These are phyloP conservation scores for Sanghuangporus sanghuang DNA, from an alignment of 1,284 basidiomycete genomes.

Conservation along the genomic window DNA sequence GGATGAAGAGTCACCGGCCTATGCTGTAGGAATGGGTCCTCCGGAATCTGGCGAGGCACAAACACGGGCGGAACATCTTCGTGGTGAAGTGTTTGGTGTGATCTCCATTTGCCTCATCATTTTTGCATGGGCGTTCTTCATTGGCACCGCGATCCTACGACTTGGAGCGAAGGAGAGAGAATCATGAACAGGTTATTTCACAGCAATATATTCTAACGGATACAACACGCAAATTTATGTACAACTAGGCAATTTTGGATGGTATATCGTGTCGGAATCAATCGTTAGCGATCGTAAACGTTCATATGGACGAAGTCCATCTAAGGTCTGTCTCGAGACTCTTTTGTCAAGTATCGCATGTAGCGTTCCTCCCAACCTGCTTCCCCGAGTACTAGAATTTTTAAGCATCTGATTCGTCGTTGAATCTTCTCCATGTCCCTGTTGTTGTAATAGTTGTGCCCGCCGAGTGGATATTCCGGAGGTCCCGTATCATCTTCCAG, in stretches of 20 bases:
- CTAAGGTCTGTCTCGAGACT: not conserved
- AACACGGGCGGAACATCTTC: constrained; percentile 34
- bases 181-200: not conserved
- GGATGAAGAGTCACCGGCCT: constrained; percentile 15
- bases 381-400: constrained; percentile 29
- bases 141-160: constrained; percentile 54
- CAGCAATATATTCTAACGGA: not conserved
- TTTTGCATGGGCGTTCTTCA: constrained; percentile 62
- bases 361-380: constrained; percentile 30
- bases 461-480: constrained; percentile 36
- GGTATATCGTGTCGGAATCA: too few species aligned
- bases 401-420: constrained; percentile 40
- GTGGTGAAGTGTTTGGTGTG: constrained; percentile 47
- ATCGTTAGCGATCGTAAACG: too few species aligned
- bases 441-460: constrained; percentile 56
- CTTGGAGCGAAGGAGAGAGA: constrained; percentile 34
- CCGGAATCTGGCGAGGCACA: constrained; percentile 25
- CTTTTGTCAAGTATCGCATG: constrained; percentile 2
- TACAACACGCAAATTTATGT: not conserved
- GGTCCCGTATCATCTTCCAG: constrained; percentile 22
- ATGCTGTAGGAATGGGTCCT: not conserved
- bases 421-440: constrained; percentile 43
- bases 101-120: constrained; percentile 42
- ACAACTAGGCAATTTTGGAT: not conserved
- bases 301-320: not conserved